Evolutionary conservation across 2,329 filamentous ascomycete species (phyloP), one percentile per base, ranked within the genome.

Genomic region (Cladosporium sphaerospermum): DNA sequence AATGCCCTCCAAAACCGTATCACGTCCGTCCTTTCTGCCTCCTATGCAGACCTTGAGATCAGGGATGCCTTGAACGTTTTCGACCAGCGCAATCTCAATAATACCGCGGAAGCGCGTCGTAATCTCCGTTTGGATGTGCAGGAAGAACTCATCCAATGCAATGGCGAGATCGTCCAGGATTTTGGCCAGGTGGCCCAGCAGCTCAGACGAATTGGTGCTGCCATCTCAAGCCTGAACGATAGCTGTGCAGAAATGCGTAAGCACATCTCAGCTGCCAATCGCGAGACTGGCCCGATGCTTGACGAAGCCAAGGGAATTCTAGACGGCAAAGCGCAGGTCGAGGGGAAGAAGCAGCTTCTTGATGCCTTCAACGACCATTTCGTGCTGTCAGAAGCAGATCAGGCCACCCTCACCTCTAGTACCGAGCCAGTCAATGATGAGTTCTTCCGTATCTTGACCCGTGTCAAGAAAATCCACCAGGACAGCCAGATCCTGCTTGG

Each of bases 111-210:
- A 59, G 86, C 84, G 2, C 81, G 93, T 48, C 83, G 92, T 5
- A 85, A 88, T 54, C 73, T 97, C 13, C 83, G 91, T 13, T 72
- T 95, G 1, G 84, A 95, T 66, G 78, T 95, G 1, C 90, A 97
- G 67, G 92, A 87, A 68, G 91, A 97, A 66, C 88, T 96, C 36
- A 91, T 97, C 53, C 83, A 92, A 59, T 90, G 87, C 71, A 96
- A 97, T 81, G 90, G 88, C 46, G 83, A 89, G 59, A 88, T 97
- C 58, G 83, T 97, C 54, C 78, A 82, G 51, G 89, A 96, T 66
- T 97, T 97, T 71, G 89, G 90, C 34, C 80, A 84, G 52, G 89
- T 99, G 59, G 89, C 91, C 31, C 88, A 95, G 85, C 92, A 96
- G 89, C 75, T 97, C 48, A 83, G 83, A 63, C 84, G 87, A 6